These are phyloP conservation scores for Aleurites moluccanus DNA, from an alignment of 441 rosid genomes.

Conservation along the genomic window DNA sequence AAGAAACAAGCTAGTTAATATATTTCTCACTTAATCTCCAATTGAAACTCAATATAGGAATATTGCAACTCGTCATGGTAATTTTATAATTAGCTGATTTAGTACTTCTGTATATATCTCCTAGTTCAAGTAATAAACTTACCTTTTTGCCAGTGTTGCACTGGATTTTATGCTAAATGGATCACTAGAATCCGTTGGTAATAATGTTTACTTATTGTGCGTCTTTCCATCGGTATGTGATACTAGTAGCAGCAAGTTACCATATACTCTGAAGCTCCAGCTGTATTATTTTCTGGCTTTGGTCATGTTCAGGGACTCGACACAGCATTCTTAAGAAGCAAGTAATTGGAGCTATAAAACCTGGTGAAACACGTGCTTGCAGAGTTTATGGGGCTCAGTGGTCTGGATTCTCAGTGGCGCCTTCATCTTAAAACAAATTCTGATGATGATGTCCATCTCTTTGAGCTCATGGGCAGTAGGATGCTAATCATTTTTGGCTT, in stretches of 20 bases:
- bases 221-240: not conserved
- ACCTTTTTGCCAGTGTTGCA: not conserved
- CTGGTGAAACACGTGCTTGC: constrained; percentile 60
- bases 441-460: constrained; percentile 34
- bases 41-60: not conserved
- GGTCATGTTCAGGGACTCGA: constrained; percentile 38
- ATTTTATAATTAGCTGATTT: not conserved
- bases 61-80: not conserved
- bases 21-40: not conserved
- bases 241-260: constrained; percentile 4
- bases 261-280: constrained; percentile 5
- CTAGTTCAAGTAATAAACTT: not conserved
- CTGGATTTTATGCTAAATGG: not conserved
- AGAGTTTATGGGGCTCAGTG: constrained; percentile 53
- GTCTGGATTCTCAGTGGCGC: constrained; percentile 65
- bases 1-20: constrained; percentile 1
- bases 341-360: constrained; percentile 45
- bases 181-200: not conserved
- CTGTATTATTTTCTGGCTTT: constrained; percentile 12
- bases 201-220: not conserved
- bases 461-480: constrained; percentile 54
- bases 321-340: constrained; percentile 38
- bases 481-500: constrained; percentile 40
- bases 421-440: constrained; percentile 41
- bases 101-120: not conserved